phyloP scores from a whole-genome alignment of 257 asterid species.

The Solanum rostratum region DNA sequence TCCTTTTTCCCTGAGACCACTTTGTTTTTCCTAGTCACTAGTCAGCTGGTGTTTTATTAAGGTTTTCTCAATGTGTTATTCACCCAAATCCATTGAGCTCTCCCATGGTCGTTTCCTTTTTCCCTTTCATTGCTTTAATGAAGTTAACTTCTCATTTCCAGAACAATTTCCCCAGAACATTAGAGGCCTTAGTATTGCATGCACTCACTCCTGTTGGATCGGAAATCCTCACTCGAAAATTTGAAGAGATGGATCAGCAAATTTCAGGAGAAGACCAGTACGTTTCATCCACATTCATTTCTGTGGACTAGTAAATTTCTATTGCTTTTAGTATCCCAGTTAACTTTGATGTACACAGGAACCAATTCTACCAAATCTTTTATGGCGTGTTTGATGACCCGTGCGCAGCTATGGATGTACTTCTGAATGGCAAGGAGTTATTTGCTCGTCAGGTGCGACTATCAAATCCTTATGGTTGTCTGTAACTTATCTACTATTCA shows the following conservation, averaged over 20 bases:
- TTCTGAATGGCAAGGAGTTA: conserved; percentile 75
- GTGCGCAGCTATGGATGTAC: conserved; percentile 57
- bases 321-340: neutral
- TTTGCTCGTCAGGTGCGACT: conserved; percentile 69
- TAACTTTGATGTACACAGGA: conserved; percentile 28
- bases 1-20: conserved; percentile 42
- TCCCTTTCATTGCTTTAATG: conserved; percentile 7
- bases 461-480: neutral
- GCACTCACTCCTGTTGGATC: conserved; percentile 82
- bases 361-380: conserved; percentile 55
- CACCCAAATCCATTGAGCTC: neutral
- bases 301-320: neutral
- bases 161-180: conserved; percentile 85
- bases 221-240: conserved; percentile 77
- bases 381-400: conserved; percentile 65
- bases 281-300: neutral
- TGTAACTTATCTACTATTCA: neutral
- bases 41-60: conserved; percentile 10
- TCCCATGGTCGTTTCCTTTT: neutral
- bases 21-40: conserved; percentile 34
- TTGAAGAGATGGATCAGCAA: conserved; percentile 79
- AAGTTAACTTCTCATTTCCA: conserved; percentile 26
- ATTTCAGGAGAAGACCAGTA: conserved; percentile 40
- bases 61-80: neutral
- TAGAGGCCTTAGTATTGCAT: conserved; percentile 80